Conservation (phyloP, 139 green algal species). For the Deuterostichococcus epilithicus region DNA sequence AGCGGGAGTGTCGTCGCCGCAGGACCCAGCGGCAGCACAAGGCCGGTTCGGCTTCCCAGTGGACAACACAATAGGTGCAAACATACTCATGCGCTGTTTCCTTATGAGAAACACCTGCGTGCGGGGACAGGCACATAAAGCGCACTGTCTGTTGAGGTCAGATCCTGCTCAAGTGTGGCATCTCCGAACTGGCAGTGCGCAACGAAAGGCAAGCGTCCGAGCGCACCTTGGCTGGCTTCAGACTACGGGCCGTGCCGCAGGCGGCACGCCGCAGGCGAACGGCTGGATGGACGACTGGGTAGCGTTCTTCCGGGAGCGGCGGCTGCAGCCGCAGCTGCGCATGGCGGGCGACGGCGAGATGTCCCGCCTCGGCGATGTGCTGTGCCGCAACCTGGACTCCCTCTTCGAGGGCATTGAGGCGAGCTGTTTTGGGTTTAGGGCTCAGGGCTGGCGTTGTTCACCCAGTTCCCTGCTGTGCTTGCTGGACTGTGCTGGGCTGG, state of each 20-base stretch:
- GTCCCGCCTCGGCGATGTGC: constrained; percentile 53
- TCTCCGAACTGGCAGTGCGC: no score
- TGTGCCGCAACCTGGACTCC: constrained; percentile 69
- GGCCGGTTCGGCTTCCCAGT: constrained; percentile 87
- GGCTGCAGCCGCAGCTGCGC: constrained; percentile 64
- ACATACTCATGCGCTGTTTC: no score
- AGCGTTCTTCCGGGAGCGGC: constrained; percentile 73
- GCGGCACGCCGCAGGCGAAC: constrained; percentile 89
- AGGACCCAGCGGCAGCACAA: constrained; percentile 47
- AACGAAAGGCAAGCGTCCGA: no score
- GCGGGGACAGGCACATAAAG: background rate
- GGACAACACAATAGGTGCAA: constrained; percentile 97
- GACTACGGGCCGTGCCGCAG: no score
- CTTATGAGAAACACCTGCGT: background rate
- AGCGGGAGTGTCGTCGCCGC: no score
- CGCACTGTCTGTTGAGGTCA: background rate
- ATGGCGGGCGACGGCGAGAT: constrained; percentile 62
- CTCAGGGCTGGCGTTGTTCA: constrained; percentile 13
- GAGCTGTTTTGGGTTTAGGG: background rate
- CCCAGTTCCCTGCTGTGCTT: background rate
- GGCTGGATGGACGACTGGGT: constrained; percentile 83
- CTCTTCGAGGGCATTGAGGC: constrained; percentile 71
- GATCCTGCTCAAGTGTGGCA: background rate
- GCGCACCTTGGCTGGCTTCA: no score
- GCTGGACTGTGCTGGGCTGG: no score